Base-by-base conservation (phyloP, 2,329 filamentous ascomycete genomes). In the Paecilomyces niveus region DNA sequence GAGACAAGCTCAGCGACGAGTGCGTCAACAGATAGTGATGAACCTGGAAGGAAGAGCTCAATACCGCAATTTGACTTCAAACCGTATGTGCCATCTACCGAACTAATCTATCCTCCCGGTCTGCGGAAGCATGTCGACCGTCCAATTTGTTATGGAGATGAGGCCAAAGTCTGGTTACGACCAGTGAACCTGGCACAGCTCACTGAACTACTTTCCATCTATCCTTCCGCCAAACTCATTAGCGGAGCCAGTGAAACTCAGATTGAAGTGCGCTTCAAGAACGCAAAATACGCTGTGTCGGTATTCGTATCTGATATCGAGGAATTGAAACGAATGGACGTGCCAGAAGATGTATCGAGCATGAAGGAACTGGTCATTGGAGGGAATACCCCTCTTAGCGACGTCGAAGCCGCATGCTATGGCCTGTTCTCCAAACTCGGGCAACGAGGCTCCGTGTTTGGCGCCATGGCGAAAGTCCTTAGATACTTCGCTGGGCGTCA, bases 251-350 rank as follows among this genome's bases (percentile, higher is more conserved):
- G 89, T 3, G 91, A 96, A 72, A 95, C 90, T 0, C 91, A 96
- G 73, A 94, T 96, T 59, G 91, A 96, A 74, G 89, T 92, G 75
- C 94, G 93, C 74, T 96, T 96, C 82, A 96, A 96, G 76, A 89
- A 85, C 0, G 81, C 92, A 75, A 83, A 90, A 64, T 95, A 94
- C 68, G 87, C 88, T 0, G 84, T 89, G 1, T 94, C 90, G 0
- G 88, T 96, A 0, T 96, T 86, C 63, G 89, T 96, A 7, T 90
- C 90, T 5, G 91, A 96, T 64, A 93, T 96, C 58, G 77, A 88
- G 1, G 91, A 96, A 73, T 76, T 96, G 58, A 80, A 89, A 8
- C 84, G 89, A 61, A 94, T 89, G 68, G 80, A 77, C 8, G 86
- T 93, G 70, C 79, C 86, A 39, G 84, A 89, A 1, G 85, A 91